Percentiles rank a stretch among this genome's conserved stretches.
Evolutionary conservation across 2,329 filamentous ascomycete genomes (phyloP).

Genomic region (Colletotrichum sp.): DNA sequence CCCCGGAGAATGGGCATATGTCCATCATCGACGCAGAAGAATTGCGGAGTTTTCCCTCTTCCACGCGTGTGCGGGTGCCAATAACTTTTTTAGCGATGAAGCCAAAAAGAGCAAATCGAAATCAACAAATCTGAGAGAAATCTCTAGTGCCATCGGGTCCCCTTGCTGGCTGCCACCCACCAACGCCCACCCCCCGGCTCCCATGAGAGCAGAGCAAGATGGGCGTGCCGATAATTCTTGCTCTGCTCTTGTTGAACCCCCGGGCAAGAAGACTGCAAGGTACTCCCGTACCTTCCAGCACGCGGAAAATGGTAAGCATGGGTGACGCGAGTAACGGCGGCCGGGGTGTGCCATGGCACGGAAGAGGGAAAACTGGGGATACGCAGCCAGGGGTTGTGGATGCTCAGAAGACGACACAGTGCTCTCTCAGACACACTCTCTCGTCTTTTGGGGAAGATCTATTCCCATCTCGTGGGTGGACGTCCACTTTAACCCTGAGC

Average conservation of each 20-base stretch:
- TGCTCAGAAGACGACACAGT: not conserved
- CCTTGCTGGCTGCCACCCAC: not conserved
- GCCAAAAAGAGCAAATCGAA: not conserved
- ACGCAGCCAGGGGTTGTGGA: not conserved
- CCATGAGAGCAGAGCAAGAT: not conserved
- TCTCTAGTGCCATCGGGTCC: conserved; percentile 4
- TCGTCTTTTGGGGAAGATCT: not conserved
- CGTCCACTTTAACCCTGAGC: not conserved
- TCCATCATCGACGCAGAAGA: not conserved
- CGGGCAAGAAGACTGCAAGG: not conserved
- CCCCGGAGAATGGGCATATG: not conserved
- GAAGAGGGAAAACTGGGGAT: conserved; percentile 1
- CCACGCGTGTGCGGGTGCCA: not conserved
- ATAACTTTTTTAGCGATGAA: not conserved
- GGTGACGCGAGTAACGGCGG: conserved; percentile 1
- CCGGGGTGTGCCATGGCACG: conserved; percentile 8
- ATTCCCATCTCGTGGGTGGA: not conserved
- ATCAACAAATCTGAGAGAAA: not conserved
- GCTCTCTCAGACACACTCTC: not conserved
- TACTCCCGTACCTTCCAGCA: not conserved
- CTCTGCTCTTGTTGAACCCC: not conserved
- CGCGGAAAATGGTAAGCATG: conserved; percentile 6
- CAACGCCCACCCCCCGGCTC: not conserved
- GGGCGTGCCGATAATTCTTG: not conserved
- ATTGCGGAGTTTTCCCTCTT: not conserved